Percentiles rank a stretch among this genome's conserved stretches.
phyloP scores from a whole-genome alignment of 2,329 filamentous ascomycete genomes.

The Pyrenophora teres region DNA sequence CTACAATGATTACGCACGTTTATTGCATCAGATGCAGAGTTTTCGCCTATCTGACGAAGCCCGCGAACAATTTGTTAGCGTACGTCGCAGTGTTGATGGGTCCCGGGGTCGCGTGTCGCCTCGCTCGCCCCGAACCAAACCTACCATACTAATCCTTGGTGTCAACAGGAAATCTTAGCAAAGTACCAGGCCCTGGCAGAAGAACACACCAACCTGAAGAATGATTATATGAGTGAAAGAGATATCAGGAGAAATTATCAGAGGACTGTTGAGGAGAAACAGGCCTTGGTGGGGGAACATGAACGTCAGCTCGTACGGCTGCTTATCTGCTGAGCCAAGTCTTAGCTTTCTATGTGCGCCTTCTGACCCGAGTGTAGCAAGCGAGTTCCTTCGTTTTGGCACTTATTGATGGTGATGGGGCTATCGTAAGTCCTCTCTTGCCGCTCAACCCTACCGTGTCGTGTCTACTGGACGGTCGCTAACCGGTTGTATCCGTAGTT shows the following conservation, averaged over 20 bases:
- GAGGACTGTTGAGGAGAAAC: slow-evolving; percentile 24
- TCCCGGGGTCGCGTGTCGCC: slow-evolving; percentile 5
- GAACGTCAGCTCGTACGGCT: slow-evolving; percentile 33
- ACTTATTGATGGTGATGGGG: slow-evolving; percentile 57
- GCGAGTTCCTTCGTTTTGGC: slow-evolving; percentile 52
- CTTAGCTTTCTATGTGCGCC: not conserved
- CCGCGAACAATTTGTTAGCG: slow-evolving; percentile 42
- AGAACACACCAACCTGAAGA: slow-evolving; percentile 33
- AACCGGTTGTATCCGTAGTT: slow-evolving; percentile 39
- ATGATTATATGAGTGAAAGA: slow-evolving; percentile 40
- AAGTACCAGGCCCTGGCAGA: slow-evolving; percentile 32
- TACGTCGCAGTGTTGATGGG: slow-evolving; percentile 14
- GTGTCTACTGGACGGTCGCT: not conserved
- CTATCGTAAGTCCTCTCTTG: slow-evolving; percentile 44
- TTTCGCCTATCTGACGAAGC: slow-evolving; percentile 46
- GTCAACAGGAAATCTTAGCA: slow-evolving; percentile 34
- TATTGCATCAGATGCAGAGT: slow-evolving; percentile 35
- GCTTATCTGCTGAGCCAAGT: not conserved
- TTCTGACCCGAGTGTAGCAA: slow-evolving; percentile 28
- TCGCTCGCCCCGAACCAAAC: not conserved
- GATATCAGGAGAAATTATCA: slow-evolving; percentile 42
- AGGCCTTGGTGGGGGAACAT: slow-evolving; percentile 24
- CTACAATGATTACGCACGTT: slow-evolving; percentile 29
- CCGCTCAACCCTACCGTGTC: not conserved
- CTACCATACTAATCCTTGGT: slow-evolving; percentile 24